Conservation (phyloP, 148 eudicot species). For the Chenopodium album region DNA sequence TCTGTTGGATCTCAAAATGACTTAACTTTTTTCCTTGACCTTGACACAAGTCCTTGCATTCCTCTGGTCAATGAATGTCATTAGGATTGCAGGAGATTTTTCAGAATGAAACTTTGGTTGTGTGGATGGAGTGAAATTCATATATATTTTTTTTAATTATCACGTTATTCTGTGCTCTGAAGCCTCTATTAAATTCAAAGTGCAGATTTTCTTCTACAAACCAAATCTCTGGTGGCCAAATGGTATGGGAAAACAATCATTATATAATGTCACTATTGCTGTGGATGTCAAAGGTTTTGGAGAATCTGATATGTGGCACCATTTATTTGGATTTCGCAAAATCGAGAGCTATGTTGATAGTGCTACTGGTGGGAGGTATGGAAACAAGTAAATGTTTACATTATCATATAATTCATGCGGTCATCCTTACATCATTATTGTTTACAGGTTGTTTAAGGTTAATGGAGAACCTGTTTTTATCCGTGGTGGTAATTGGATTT, state of each 20-base stretch:
- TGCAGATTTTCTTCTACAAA: slow-evolving; percentile 86
- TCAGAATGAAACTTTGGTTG: slow-evolving; percentile 1
- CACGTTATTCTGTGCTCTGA: background rate
- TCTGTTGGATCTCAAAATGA: background rate
- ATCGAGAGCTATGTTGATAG: slow-evolving; percentile 77
- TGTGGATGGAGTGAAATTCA: slow-evolving; percentile 2
- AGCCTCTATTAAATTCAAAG: slow-evolving; percentile 15
- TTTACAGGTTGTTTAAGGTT: slow-evolving; percentile 83
- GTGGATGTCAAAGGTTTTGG: slow-evolving; percentile 76
- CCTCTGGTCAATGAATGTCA: slow-evolving; percentile 2
- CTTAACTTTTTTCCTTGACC: background rate
- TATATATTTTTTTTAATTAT: slow-evolving; percentile 1
- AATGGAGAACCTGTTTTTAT: slow-evolving; percentile 90
- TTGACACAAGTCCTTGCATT: background rate
- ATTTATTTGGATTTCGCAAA: slow-evolving; percentile 87
- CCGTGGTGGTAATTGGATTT: slow-evolving; percentile 98
- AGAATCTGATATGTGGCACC: slow-evolving; percentile 82
- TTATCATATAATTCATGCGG: background rate
- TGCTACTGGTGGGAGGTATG: slow-evolving; percentile 94
- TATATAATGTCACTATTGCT: slow-evolving; percentile 70
- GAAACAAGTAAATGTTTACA: background rate
- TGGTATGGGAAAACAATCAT: slow-evolving; percentile 97
- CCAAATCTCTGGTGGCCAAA: slow-evolving; percentile 99
- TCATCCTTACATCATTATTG: background rate
- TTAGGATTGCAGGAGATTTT: background rate